These are phyloP conservation scores for Ceratobasidium sp. DNA, from an alignment of 1,284 basidiomycete species.

Conservation along the genomic window DNA sequence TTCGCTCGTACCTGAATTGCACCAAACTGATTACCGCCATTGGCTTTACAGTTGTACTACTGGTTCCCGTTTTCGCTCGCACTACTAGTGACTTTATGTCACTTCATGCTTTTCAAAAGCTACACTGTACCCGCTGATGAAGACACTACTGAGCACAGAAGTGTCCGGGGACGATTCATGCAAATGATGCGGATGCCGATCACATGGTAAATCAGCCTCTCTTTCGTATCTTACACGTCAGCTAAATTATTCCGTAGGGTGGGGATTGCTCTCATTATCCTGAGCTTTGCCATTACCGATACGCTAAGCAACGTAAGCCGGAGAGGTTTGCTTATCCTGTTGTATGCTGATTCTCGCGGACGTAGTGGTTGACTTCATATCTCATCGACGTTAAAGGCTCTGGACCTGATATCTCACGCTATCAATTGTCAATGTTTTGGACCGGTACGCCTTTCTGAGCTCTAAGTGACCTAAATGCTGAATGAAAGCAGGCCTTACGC, in stretches of 20 bases:
- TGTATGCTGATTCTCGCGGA: neutral
- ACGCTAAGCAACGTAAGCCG: slow-evolving; percentile 28
- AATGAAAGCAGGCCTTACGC: neutral
- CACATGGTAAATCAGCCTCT: slow-evolving; percentile 10
- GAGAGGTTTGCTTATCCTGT: neutral
- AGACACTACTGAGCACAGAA: neutral
- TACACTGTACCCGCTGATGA: slow-evolving; percentile 12
- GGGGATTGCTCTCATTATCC: slow-evolving; percentile 24
- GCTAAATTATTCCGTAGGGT: neutral
- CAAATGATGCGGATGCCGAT: slow-evolving; percentile 22
- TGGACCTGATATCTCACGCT: slow-evolving; percentile 23
- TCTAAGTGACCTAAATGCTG: neutral
- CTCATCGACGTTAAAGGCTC: slow-evolving; percentile 36
- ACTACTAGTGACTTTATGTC: slow-evolving; percentile 4
- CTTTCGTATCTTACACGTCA: neutral
- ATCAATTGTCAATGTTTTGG: slow-evolving; percentile 35
- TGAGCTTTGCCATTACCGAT: slow-evolving; percentile 27
- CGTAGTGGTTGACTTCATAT: slow-evolving; percentile 30
- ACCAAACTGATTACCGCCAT: neutral
- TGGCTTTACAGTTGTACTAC: slow-evolving; percentile 18
- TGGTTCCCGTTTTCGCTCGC: slow-evolving; percentile 27
- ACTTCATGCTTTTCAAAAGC: slow-evolving; percentile 28
- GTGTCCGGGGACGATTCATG: slow-evolving; percentile 3
- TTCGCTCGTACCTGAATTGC: too few relatives aligned
- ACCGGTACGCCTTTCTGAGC: neutral